phyloP scores from a whole-genome alignment of 2,329 filamentous ascomycete genomes.

The Ploettnerulaceae sp. region DNA sequence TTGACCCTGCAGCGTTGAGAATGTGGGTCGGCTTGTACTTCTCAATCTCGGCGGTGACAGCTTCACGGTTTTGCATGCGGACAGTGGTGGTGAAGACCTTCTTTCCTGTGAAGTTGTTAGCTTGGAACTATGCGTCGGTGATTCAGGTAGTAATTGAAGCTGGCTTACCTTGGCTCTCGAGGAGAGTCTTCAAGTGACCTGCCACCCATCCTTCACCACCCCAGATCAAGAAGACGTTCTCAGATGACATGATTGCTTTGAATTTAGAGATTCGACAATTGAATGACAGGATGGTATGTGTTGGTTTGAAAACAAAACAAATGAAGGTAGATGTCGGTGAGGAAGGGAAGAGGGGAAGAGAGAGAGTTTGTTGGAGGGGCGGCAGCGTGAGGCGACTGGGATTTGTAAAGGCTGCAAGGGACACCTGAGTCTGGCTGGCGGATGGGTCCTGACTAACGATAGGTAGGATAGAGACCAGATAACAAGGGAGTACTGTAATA shows the following conservation, averaged over 20 bases:
- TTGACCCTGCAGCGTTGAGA: constrained; percentile 61
- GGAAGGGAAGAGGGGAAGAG: constrained; percentile 2
- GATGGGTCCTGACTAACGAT: too few relatives aligned
- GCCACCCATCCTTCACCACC: constrained; percentile 60
- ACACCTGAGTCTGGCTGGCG: not conserved
- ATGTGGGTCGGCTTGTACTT: constrained; percentile 60
- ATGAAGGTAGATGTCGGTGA: constrained; percentile 6
- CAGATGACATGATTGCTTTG: constrained; percentile 23
- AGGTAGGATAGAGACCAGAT: too few relatives aligned
- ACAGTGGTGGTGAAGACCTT: constrained; percentile 55
- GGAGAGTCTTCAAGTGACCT: constrained; percentile 53
- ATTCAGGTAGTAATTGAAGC: not conserved
- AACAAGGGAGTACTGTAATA: too few relatives aligned
- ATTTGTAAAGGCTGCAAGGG: constrained; percentile 16
- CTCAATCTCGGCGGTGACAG: constrained; percentile 52
- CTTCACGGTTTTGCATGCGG: constrained; percentile 59
- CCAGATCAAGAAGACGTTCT: constrained; percentile 56
- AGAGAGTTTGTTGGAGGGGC: constrained; percentile 1
- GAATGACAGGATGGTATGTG: constrained; percentile 1
- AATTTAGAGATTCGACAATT: constrained; percentile 1
- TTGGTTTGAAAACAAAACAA: constrained; percentile 3
- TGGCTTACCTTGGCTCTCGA: constrained; percentile 45
- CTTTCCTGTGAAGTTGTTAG: constrained; percentile 39
- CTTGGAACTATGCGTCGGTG: constrained; percentile 9
- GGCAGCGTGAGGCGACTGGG: not conserved